These are phyloP conservation scores for Dysphania ambrosioides DNA, from an alignment of 148 eudicot genomes.

Conservation along the genomic window DNA sequence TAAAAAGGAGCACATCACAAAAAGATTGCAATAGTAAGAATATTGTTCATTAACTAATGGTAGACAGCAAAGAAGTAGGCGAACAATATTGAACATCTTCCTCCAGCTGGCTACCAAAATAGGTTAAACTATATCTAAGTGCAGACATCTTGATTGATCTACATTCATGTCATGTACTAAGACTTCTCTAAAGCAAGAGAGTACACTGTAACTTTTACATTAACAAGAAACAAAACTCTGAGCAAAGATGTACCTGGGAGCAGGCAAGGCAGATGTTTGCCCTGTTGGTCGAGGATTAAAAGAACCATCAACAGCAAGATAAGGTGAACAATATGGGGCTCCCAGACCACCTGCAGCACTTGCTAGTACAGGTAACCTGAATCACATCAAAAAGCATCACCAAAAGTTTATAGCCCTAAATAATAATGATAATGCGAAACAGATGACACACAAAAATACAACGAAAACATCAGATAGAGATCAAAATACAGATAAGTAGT, in stretches of 20 bases:
- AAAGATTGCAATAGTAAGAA: not conserved
- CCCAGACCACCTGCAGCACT: constrained; percentile 91
- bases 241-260: constrained; percentile 46
- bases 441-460: not conserved
- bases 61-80: not conserved
- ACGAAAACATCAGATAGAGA: not conserved
- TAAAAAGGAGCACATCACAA: not conserved
- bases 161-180: not conserved
- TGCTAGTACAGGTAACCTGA: constrained; percentile 84
- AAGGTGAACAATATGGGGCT: constrained; percentile 69
- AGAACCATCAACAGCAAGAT: constrained; percentile 68
- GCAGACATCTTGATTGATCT: not conserved
- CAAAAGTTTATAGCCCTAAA: not conserved
- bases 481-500: not conserved
- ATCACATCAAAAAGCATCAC: constrained; percentile 19
- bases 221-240: not conserved
- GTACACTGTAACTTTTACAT: not conserved
- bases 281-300: constrained; percentile 65
- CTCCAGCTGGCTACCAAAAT: too few relatives aligned
- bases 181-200: not conserved
- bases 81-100: not conserved
- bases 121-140: not conserved
- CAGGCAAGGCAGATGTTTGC: constrained; percentile 57
- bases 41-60: not conserved
- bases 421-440: not conserved